Evolutionary conservation across 2,329 filamentous ascomycete genomes (phyloP), one percentile per base, ranked within the genome.

Genomic region (Monosporascus sp.): DNA sequence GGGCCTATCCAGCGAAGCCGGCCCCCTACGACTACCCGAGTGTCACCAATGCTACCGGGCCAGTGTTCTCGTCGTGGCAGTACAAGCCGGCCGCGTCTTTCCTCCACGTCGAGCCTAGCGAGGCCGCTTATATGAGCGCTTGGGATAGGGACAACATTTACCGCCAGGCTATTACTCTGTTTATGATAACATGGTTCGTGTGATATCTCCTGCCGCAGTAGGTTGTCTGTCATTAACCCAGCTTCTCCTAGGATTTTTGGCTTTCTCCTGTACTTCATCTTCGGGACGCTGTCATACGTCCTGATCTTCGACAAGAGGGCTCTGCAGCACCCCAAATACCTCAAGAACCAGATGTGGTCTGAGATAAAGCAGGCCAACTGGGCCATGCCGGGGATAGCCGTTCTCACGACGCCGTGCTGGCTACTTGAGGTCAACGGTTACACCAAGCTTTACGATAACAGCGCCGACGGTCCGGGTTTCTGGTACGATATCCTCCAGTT

Each of bases 251-350:
- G 92, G 87, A 70, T 96, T 62, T 96, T 96, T 65, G 93, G 92
- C 52, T 72, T 92, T 36, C 60, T 91, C 47, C 78, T 94, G 52
- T 97, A 97, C 80, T 96, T 93, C 71, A 64, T 90, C 59, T 91
- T 90, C 68, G 89, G 92, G 4, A 80, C 86, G 6, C 78, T 95
- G 19, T 96, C 91, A 17, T 97, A 95, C 74, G 65, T 87, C 66
- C 87, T 96, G 74, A 80, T 97, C 67, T 97, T 96, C 76, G 92
- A 97, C 74, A 94, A 97, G 73, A 82, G 84, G 43, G 94, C 90
- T 45, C 85, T 93, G 73, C 78, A 90, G 50, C 93, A 97, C 71
- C 93, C 93, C 48, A 94, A 94, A 68, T 97, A 93, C 72, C 86
- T 97, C 67, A 95, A 94, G 76, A 93, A 96, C 73, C 93, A 97